These are phyloP conservation scores for Clavispora santaluciae DNA, from an alignment of 805 yeast species.

Conservation along the genomic window DNA sequence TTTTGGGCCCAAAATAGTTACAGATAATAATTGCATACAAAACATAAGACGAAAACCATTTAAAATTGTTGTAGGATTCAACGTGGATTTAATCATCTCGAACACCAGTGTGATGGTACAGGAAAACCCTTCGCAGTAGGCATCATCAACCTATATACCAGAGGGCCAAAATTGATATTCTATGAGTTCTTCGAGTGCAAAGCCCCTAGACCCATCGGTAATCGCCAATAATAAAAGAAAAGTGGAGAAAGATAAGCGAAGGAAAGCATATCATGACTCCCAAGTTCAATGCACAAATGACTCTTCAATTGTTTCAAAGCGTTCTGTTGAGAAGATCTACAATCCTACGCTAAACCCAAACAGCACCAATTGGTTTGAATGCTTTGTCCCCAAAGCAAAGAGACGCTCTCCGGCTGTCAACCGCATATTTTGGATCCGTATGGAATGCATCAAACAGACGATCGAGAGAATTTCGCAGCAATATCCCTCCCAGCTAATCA, in stretches of 20 bases:
- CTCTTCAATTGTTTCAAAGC: slow-evolving; percentile 75
- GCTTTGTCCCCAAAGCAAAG: slow-evolving; percentile 61
- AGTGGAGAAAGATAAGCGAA: slow-evolving; percentile 42
- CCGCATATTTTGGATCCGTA: slow-evolving; percentile 78
- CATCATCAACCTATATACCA: no score
- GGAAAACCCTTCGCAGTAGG: no score
- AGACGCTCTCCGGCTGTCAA: slow-evolving; percentile 78
- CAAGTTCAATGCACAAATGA: slow-evolving; percentile 83
- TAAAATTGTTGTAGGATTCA: no score
- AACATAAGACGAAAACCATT: background rate
- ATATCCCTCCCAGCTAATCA: slow-evolving; percentile 22
- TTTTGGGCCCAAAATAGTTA: no score
- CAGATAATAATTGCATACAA: background rate
- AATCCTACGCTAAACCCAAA: slow-evolving; percentile 29
- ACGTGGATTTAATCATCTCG: no score
- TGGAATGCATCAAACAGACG: slow-evolving; percentile 59
- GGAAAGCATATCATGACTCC: slow-evolving; percentile 51
- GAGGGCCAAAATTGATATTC: background rate
- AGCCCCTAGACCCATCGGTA: slow-evolving; percentile 1
- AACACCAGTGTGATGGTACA: no score
- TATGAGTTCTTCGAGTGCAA: background rate
- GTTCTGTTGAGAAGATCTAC: slow-evolving; percentile 71
- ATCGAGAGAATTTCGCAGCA: slow-evolving; percentile 42
- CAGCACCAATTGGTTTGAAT: slow-evolving; percentile 49
- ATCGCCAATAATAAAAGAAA: slow-evolving; percentile 16